Base-by-base conservation (phyloP, 2,329 filamentous ascomycete species). In the Truncatella angustata region DNA sequence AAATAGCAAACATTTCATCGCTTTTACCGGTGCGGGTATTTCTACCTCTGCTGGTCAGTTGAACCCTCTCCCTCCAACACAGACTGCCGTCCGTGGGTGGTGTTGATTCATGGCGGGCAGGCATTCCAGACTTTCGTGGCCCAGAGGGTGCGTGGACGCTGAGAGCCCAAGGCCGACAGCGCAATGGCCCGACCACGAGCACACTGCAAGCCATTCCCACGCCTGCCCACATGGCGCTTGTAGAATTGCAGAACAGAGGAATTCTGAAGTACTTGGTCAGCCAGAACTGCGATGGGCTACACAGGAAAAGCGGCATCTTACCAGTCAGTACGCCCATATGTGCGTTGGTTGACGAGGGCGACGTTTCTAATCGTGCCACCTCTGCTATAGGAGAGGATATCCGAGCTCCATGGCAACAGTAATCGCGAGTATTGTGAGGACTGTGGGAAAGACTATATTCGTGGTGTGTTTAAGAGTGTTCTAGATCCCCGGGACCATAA, bases 91-190 rank as follows among this genome's bases (percentile, higher is more conserved):
- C 34, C 4, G 34, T 9, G 18, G 21, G 3, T 30, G 11, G 12
- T 26, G 42, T 42, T 32, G 24, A 54, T 28, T 9, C 36, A 5
- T 18, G 36, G 24, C 10, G 7, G 18, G n/a, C 16, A 75, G 73
- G 72, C 2, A 76, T 77, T 14, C 72, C 75, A 3, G 75, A 77
- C 45, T 78, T 78, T 49, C 67, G 74, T n/a, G 74, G 73, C 0
- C 73, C 74, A 0, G 67, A 76, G 35, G 74, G 75, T 1, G 68
- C 67, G 4, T 77, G 74, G 75, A 77, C 74, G 1, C 59, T 76
- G 1, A 61, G 65, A 49, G 74, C 73, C 2, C 74, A 76, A 53
- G 72, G 73, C 0, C 62, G 67, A 56, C 53, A 70, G 35, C 62
- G 60, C 1, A 67, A 64, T 0, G 55, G 52, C 7, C 66, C 69